Evolutionary conservation across 306 rosid species (phyloP), one percentile per base, ranked within the genome.

Genomic region (Herpetospermum pedunculosum): DNA sequence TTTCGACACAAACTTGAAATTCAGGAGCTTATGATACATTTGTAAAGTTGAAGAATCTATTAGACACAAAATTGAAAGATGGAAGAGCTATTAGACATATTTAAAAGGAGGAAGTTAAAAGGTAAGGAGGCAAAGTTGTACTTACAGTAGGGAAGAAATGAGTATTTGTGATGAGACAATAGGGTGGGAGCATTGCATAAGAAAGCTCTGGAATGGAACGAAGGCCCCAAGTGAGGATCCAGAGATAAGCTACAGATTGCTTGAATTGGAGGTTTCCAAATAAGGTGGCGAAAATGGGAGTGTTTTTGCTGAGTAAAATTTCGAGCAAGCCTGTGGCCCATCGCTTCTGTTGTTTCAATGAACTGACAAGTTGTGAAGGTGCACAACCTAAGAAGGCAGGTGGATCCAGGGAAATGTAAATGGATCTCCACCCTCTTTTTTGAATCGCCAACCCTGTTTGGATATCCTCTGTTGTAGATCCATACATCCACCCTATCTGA

Each of bases 401-500:
- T 15, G 81, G 87, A 12, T 41, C 2, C 1, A 73, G 70, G 47
- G 43, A 55, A 0, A 50, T 57, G 13, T 25, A 64, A 21, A 78
- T 69, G 0, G 87, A 84, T 14, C 63, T 80, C 77, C 71, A 80
- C 4, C 83, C 77, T 54, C 18, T 64, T 9, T 35, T n/a, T 15
- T 84, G 84, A 34, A 84, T 78, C 70, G 44, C 54, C 12, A 80
- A 28, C 1, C 87, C 80, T 1, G 82, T 80, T 4, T 74, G 26
- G 2, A 83, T 12, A 78, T 83, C 84, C 62, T 83, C 82, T 0
- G 76, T 37, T 29, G 54, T 14, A 13, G 84, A 69, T 19, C 79
- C 82, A 53, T 83, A 83, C 2, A 73, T 29, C 87, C 82, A 83
- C 3, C 80, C 84, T 1, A 80, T 77, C 82, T 77, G 72, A 12